phyloP scores from a whole-genome alignment of 495 filamentous ascomycete genomes.

The Immersiella caudata region DNA sequence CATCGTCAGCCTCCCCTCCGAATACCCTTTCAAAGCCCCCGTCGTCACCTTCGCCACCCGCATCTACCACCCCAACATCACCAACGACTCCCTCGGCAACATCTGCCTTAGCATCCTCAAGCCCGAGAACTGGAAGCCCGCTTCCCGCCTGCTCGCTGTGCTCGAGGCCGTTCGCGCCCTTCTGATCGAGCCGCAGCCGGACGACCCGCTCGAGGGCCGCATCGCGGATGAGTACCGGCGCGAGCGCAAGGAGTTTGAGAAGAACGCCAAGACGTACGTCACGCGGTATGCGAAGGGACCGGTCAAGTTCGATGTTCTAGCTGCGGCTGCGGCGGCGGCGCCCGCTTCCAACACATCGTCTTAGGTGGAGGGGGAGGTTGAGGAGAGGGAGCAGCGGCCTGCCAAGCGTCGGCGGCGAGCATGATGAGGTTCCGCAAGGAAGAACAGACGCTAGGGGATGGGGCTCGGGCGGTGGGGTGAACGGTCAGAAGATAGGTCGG shows the following conservation, averaged over 20 bases:
- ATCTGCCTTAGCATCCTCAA: constrained; percentile 93
- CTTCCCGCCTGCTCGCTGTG: constrained; percentile 73
- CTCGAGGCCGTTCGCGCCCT: constrained; percentile 78
- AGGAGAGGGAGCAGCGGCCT: background rate
- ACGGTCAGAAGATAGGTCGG: background rate
- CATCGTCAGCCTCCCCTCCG: constrained; percentile 71
- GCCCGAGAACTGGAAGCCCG: constrained; percentile 92
- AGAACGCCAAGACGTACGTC: constrained; percentile 81
- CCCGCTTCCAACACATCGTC: background rate
- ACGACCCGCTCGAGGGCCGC: constrained; percentile 87
- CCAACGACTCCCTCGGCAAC: constrained; percentile 83
- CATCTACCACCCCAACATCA: constrained; percentile 98
- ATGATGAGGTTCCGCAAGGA: background rate
- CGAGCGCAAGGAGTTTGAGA: constrained; percentile 74
- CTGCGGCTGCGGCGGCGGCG: background rate
- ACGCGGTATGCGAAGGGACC: constrained; percentile 68
- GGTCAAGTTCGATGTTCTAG: constrained; percentile 29
- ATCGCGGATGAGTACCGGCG: constrained; percentile 85
- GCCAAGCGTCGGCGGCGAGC: too few species aligned
- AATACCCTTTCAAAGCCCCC: constrained; percentile 96
- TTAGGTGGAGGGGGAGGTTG: background rate
- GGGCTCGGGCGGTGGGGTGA: background rate
- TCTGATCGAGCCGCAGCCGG: constrained; percentile 84
- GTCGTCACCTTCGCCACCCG: constrained; percentile 86
- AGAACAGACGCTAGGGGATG: background rate